Percentiles rank a stretch among this genome's conserved stretches.
phyloP scores from a whole-genome alignment of 1,284 basidiomycete species.

The Ustilago loliicola region DNA sequence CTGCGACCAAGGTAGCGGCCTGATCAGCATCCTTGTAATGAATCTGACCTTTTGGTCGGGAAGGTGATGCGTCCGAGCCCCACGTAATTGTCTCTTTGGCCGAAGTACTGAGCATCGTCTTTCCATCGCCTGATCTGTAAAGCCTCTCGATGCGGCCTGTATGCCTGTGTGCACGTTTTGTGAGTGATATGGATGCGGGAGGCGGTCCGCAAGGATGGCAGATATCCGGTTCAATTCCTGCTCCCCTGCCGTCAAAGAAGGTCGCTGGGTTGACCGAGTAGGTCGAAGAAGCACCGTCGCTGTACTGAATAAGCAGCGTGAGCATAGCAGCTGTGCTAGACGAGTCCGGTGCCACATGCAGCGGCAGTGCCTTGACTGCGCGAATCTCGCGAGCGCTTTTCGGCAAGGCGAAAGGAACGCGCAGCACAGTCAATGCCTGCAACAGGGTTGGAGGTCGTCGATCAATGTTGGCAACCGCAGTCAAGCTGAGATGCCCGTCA shows the following conservation, averaged over 20 bases:
- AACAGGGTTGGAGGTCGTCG: conserved; percentile 56
- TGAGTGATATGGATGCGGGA: background rate
- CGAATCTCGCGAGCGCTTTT: conserved; percentile 3
- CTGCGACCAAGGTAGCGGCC: background rate
- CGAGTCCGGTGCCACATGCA: conserved; percentile 28
- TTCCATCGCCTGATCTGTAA: conserved; percentile 29
- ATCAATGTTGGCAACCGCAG: conserved; percentile 59
- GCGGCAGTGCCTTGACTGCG: conserved; percentile 22
- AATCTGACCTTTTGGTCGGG: conserved; percentile 6
- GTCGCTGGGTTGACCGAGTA: conserved; percentile 49
- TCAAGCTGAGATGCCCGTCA: conserved; percentile 43
- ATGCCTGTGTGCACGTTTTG: conserved; percentile 14
- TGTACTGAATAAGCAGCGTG: conserved; percentile 24
- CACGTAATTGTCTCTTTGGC: conserved; percentile 32
- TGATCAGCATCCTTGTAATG: conserved; percentile 8
- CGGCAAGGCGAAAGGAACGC: conserved; percentile 26
- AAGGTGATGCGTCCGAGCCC: conserved; percentile 8
- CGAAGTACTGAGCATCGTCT: conserved; percentile 29
- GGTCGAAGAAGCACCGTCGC: conserved; percentile 16
- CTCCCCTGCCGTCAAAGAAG: conserved; percentile 57
- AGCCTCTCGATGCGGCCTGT: conserved; percentile 24
- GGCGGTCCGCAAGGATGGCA: conserved; percentile 41
- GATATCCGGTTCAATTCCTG: conserved; percentile 32
- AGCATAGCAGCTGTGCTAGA: conserved; percentile 36
- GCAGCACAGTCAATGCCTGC: conserved; percentile 54